phyloP scores from a whole-genome alignment of 768 basidiomycete species.

The Kwoniella europaea region DNA sequence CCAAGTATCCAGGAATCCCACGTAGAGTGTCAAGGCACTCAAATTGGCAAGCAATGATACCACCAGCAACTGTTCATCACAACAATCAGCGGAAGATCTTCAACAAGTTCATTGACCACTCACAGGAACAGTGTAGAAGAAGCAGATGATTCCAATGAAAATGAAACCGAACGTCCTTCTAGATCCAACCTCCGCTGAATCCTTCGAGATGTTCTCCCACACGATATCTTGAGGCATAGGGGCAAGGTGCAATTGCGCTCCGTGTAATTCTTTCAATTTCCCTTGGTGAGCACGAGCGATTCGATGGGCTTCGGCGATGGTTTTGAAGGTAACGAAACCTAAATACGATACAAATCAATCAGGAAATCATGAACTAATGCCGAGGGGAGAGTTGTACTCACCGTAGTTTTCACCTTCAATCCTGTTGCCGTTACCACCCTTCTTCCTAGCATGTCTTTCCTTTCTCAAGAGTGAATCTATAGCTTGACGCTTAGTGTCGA shows the following conservation, averaged over 20 bases:
- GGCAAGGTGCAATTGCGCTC: constrained; percentile 56
- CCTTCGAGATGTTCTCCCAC: constrained; percentile 86
- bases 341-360: background rate
- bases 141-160: constrained; percentile 77
- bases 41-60: constrained; percentile 93
- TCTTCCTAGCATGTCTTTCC: constrained; percentile 69
- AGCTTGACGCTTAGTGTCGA: constrained; percentile 60
- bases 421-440: constrained; percentile 33
- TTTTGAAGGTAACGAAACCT: constrained; percentile 58
- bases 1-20: constrained; percentile 79
- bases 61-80: constrained; percentile 64
- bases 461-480: constrained; percentile 57
- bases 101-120: background rate
- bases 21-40: constrained; percentile 70
- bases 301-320: constrained; percentile 58
- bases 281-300: constrained; percentile 57
- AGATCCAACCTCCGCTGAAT: constrained; percentile 68
- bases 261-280: constrained; percentile 53
- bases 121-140: constrained; percentile 87
- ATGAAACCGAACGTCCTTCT: constrained; percentile 78
- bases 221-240: constrained; percentile 61
- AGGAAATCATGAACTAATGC: background rate
- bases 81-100: too few relatives aligned
- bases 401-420: constrained; percentile 73
- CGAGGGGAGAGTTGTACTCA: background rate